A percentile compares a stretch with the other conserved stretches of the same genome.
These are phyloP conservation scores for Aspergillus unguis DNA, from an alignment of 2,329 filamentous ascomycete species.

Conservation along the genomic window DNA sequence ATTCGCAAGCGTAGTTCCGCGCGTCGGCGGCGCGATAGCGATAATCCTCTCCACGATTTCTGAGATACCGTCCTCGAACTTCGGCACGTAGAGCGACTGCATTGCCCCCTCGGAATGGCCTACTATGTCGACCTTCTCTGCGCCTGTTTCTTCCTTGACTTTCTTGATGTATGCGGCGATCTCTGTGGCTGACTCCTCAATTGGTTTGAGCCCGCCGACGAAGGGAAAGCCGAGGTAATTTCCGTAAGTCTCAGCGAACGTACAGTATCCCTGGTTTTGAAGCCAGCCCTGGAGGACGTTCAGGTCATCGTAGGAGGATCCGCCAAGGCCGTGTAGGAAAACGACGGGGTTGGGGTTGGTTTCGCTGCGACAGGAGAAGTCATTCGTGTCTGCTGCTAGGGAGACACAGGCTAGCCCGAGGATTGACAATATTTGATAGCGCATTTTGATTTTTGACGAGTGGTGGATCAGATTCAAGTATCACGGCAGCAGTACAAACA, in stretches of 20 bases:
- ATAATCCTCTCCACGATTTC: constrained; percentile 32
- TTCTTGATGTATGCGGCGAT: constrained; percentile 41
- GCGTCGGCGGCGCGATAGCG: constrained; percentile 36
- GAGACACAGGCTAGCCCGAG: constrained; percentile 11
- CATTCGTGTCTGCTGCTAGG: constrained; percentile 27
- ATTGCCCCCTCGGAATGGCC: constrained; percentile 47
- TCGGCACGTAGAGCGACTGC: constrained; percentile 41
- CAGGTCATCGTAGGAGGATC: constrained; percentile 38
- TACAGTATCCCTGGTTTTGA: constrained; percentile 40
- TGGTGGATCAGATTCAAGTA: too few species aligned
- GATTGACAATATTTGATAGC: constrained; percentile 10
- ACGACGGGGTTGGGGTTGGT: constrained; percentile 32
- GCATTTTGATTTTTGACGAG: constrained; percentile 11
- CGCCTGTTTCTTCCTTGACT: constrained; percentile 35
- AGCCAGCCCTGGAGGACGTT: constrained; percentile 37
- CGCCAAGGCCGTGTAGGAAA: constrained; percentile 38
- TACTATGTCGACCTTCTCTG: constrained; percentile 40
- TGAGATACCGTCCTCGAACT: constrained; percentile 31
- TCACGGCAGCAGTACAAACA: too few species aligned
- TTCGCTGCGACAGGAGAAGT: constrained; percentile 32
- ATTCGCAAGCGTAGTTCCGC: constrained; percentile 30
- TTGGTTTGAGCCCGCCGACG: constrained; percentile 39
- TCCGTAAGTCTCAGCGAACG: constrained; percentile 43
- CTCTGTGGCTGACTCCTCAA: constrained; percentile 38
- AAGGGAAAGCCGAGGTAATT: constrained; percentile 36